Base-by-base conservation (phyloP, 805 yeast genomes). In the Ogataea nakhonphanomensis region DNA sequence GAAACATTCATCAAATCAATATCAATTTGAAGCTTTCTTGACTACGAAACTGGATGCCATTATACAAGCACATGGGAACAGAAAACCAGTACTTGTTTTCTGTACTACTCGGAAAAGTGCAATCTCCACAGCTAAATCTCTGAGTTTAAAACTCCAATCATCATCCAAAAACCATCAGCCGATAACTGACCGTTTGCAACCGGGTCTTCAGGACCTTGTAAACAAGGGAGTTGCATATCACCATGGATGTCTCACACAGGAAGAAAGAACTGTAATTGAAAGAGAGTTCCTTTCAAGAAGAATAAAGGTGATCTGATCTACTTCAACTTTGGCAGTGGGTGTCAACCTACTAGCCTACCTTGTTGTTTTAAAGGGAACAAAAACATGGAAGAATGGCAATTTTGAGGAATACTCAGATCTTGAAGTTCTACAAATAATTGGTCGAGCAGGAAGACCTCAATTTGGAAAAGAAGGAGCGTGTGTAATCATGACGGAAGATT, bases 391-490 rank as follows among this genome's bases (percentile, higher is more conserved):
- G 14, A 71, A 72, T 15, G 71, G 47, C 1, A 11, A 65, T 39
- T 65, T 71, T 44, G 61, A 60, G 25, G 84, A 79, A 43, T 78
- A 78, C 52, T 66, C 78, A 2, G 76, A 73, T 33, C 58, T 76
- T 17, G 83, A 78, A 42, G 59, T 78, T 23, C 55, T 75, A 30
- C 84, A 79, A 48, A 79, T 79, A 84, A 70, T 79, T 55, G 84
- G 83, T 3, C 64, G 84, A 49, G 83, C 84, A 3, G 84, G 84
- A 3, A 65, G 83, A 35, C 81, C 82, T 0, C 78, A 73, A 24
- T 76, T 67, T 53, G 81, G 77, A 49, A 65, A 64, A 3, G 69
- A 68, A 25, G 75, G 75, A 2, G 74, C 70, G 4, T 74, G 77
- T 3, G 66, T 76, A 1, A 66, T 77, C 11, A 60, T 76, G 65